These are phyloP conservation scores for Oryza officinalis DNA, from an alignment of 176 grass and related monocot species.

Conservation along the genomic window DNA sequence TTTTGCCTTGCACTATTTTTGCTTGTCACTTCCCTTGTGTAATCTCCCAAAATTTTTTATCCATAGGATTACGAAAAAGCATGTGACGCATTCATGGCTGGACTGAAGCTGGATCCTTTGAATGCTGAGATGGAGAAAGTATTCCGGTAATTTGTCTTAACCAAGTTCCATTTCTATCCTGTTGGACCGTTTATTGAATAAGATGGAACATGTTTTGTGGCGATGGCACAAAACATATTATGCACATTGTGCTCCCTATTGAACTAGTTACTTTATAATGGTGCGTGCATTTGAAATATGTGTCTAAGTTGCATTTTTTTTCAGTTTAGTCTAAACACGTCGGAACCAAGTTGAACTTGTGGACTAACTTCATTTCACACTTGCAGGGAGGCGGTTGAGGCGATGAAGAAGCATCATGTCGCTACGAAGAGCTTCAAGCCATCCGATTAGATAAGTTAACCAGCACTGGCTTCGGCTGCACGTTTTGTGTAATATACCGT, in stretches of 20 bases:
- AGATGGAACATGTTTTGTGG: not conserved
- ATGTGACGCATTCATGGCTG: constrained; percentile 17
- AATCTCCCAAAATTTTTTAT: not conserved
- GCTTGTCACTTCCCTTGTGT: not conserved
- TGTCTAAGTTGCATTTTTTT: not conserved
- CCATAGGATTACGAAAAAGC: constrained; percentile 25
- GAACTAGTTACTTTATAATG: too few relatives aligned
- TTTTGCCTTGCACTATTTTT: not conserved
- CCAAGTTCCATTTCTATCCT: not conserved
- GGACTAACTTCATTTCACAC: not conserved
- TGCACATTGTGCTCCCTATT: too few relatives aligned
- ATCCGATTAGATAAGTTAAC: not conserved
- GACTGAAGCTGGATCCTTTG: constrained; percentile 29
- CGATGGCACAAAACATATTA: too few relatives aligned
- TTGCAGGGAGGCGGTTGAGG: constrained; percentile 31
- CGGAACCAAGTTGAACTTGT: not conserved
- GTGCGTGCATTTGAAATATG: not conserved
- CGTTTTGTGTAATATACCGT: not conserved
- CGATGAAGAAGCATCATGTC: constrained; percentile 9
- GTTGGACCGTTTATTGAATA: not conserved
- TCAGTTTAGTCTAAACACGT: not conserved
- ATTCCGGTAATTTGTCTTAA: constrained; percentile 8
- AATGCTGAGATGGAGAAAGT: constrained; percentile 30
- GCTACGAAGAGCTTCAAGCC: constrained; percentile 18
- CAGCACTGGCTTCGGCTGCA: not conserved